A percentile compares a stretch with the other conserved stretches of the same genome.
These are phyloP conservation scores for Haplosporangium sp. DNA, from an alignment of 371 early-diverging fungal species.

Conservation along the genomic window DNA sequence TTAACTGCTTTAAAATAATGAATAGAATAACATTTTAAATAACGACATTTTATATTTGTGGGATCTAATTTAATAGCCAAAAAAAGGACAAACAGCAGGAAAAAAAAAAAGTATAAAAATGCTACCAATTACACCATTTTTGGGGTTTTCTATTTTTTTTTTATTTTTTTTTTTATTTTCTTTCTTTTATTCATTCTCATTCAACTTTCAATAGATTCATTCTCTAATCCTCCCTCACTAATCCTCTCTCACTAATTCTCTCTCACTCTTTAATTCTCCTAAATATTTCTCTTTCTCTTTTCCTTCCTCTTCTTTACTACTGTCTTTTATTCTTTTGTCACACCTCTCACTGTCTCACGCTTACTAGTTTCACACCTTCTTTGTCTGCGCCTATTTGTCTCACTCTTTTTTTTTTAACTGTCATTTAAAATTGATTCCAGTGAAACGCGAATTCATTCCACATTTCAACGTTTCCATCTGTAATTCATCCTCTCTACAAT, in stretches of 20 bases:
- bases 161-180: not conserved
- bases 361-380: not conserved
- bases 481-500: not conserved
- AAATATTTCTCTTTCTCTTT: not conserved
- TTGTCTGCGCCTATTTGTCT: not conserved
- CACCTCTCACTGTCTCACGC: not conserved
- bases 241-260: not conserved
- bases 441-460: too few relatives aligned
- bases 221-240: too few relatives aligned
- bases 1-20: not conserved
- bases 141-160: not conserved
- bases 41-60: not conserved
- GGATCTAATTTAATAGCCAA: conserved; percentile 1
- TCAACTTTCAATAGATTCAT: not conserved
- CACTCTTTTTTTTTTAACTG: not conserved
- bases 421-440: too few relatives aligned
- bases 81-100: not conserved
- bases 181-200: not conserved
- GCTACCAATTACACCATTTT: not conserved
- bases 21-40: not conserved
- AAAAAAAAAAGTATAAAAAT: not conserved
- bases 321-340: conserved; percentile 7
- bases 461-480: not conserved
- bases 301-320: not conserved
- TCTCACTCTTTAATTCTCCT: conserved; percentile 1